phyloP scores from a whole-genome alignment of 306 rosid species.

The Heteromeles arbutifolia region DNA sequence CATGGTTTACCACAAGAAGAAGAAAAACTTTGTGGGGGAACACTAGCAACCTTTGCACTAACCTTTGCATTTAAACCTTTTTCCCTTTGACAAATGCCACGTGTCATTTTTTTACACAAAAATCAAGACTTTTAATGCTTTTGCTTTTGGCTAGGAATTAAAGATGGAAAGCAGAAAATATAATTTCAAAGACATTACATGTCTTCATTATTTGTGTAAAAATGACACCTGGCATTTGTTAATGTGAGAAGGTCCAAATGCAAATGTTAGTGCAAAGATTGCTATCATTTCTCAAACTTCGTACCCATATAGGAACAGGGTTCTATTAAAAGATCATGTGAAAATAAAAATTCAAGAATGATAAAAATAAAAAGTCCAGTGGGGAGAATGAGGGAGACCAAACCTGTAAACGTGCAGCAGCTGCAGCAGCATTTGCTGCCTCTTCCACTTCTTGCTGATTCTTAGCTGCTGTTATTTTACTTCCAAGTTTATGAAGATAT shows the following conservation, averaged over 20 bases:
- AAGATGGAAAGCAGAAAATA: neutral
- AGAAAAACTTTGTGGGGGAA: neutral
- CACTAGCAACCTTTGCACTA: neutral
- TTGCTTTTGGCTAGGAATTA: neutral
- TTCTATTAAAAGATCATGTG: neutral
- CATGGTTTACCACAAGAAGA: constrained; percentile 6
- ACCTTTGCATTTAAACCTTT: neutral
- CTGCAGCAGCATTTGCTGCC: constrained; percentile 85
- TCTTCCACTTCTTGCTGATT: constrained; percentile 89
- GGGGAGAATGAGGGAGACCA: constrained; percentile 4
- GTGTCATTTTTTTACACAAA: neutral
- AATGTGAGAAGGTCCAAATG: neutral
- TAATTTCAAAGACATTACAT: neutral
- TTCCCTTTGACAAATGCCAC: neutral
- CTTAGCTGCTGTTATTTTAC: constrained; percentile 89
- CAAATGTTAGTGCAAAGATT: neutral
- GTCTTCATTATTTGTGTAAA: neutral
- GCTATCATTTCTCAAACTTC: neutral
- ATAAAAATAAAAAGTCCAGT: neutral
- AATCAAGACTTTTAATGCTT: neutral
- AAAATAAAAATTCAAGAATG: neutral
- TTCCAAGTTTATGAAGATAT: constrained; percentile 87
- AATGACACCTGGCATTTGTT: neutral
- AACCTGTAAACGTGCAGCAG: constrained; percentile 88
- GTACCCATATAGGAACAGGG: neutral